Conservation (phyloP, 164 flowering plant species). For the Umbilicus rupestris region DNA sequence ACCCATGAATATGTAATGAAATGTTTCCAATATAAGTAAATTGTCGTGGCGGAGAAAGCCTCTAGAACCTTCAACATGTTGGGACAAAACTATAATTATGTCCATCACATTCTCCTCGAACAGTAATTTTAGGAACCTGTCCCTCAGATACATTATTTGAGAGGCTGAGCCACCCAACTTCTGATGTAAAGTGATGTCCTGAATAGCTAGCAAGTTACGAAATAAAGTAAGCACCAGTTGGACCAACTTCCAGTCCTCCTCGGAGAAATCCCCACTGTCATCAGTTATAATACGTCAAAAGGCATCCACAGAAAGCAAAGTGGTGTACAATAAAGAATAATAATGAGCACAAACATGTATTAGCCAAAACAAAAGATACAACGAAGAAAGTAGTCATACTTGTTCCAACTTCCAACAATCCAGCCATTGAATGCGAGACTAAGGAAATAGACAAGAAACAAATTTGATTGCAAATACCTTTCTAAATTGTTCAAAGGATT, state of each 20-base stretch:
- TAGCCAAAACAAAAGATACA: background rate
- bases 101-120: constrained; percentile 89
- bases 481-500: constrained; percentile 75
- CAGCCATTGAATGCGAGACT: background rate
- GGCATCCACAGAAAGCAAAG: background rate
- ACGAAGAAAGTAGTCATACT: background rate
- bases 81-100: constrained; percentile 57
- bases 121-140: constrained; percentile 65
- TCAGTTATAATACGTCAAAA: background rate
- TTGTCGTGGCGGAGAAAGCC: constrained; percentile 72
- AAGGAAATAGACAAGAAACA: background rate
- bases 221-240: constrained; percentile 88
- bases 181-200: constrained; percentile 64
- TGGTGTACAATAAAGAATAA: background rate
- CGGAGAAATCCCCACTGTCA: constrained; percentile 63
- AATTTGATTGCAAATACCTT: constrained; percentile 26
- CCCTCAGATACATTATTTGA: constrained; percentile 53
- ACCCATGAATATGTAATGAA: constrained; percentile 59
- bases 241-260: constrained; percentile 96
- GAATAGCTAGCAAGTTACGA: constrained; percentile 75
- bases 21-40: constrained; percentile 74
- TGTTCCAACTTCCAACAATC: background rate
- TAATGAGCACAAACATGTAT: background rate
- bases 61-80: constrained; percentile 53
- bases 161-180: constrained; percentile 58